Base-by-base conservation (phyloP, 2,329 filamentous ascomycete genomes). In the Penicillium sp. region DNA sequence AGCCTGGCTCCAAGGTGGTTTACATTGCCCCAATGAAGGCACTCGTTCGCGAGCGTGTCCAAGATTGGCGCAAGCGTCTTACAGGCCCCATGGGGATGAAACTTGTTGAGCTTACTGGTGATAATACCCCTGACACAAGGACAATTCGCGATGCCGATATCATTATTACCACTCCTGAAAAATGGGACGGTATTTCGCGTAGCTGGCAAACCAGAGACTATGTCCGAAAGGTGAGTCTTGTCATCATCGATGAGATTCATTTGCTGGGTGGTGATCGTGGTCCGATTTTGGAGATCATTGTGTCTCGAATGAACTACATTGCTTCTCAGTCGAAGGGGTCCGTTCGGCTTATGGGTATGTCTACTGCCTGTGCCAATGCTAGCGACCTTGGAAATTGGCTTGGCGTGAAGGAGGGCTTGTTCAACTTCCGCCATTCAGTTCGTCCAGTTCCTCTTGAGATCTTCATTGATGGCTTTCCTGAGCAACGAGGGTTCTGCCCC, bases 1-100 rank as follows among this genome's bases (percentile, higher is more conserved):
- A 89, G 50, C 95, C 95, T 1, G 92, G 93, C 3, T 96, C 92
- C 3, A 99, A 99, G 77, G 93, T 99, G 2, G 95, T 99, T 13
- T 99, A 99, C 73, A 98, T 99, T 71, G 95, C 95, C 2, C 96
- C 96, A 0, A 99, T 99, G 96, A 99, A 99, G 76, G 96, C 96
- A 0, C 86, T 99, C 31, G 95, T 99, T 21, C 90, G 95, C 3
- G 95, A 99, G 74, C 87, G 95, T 76, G 93, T 99, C 26, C 90
- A 96, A 69, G 96, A 99, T 71, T 99, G 95, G 96, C 86, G 90
- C 13, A 84, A 84, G 57, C 87, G 95, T 16, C 83, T 99, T 33
- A 91, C 92, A 0, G 81, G 82, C 1, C 90, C 92, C 1, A 87
- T 98, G 79, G 92, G 93, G 0, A 74, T 98, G 61, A 96, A 91